Base-by-base conservation (phyloP, 371 early-diverging fungal species). In the Saksenaea oblongispora region DNA sequence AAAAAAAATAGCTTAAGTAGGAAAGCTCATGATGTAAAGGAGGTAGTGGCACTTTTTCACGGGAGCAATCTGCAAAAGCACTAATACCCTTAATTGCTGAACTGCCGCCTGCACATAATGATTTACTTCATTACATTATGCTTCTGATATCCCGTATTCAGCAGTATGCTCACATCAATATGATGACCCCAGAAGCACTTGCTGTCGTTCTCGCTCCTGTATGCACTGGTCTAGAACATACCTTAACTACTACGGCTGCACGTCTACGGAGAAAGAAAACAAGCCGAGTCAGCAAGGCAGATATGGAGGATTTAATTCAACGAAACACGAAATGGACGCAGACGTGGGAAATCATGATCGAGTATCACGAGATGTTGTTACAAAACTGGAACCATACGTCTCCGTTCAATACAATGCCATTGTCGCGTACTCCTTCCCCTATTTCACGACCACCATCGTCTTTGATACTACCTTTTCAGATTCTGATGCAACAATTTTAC, bases 181-280 rank as follows among this genome's bases (percentile, higher is more conserved):
- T 69, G 57, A 75, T 75, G 75, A 75, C 64, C 41, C 63, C 72
- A 3, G 75, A 75, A 56, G 75, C 75, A 3, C 59, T 75, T 24
- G 75, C 75, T 4, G 65, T 75, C 31, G 72, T 75, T 3, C 62
- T 75, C 14, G 72, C 72, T 3, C 75, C 75, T 3, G 75, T 75
- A 3, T 72, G 70, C 55, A 75, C 70, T 4, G 75, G 75, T 2
- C 62, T 80, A 18, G 78, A 78, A 28, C 70, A 71, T 14, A 68
- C 71, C 22, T 47, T 75, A 17, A 70, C 69, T 58, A 65, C 67
- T 1, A 63, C 71, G 5, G 70, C 73, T 51, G 9, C 66, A 64
- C 54, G 51, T 65, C 22, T n/a, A 26, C 26, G 39, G 10, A 42
- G 28, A 31, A 39, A 39, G 27, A 59, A 59, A 41, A 8, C 39